Evolutionary conservation across 2,329 filamentous ascomycete species (phyloP).

Genomic region (Aspergillus felis): DNA sequence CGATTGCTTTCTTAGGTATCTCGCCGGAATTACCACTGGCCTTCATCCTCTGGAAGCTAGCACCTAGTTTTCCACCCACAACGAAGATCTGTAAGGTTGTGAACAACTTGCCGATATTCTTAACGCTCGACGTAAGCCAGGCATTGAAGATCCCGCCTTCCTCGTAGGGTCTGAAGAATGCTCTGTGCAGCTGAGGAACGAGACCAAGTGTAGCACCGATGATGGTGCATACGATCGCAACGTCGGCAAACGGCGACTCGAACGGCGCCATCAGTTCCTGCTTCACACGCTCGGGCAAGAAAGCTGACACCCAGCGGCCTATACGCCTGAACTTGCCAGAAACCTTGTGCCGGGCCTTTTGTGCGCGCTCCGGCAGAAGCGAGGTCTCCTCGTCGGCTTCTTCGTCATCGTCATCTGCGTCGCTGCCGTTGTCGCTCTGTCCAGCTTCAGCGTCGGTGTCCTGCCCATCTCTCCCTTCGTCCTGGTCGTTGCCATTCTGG

Average conservation of each 20-base stretch:
- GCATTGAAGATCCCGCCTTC: conserved; percentile 63
- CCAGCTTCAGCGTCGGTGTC: conserved; percentile 7
- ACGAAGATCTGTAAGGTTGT: conserved; percentile 63
- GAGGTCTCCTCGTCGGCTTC: conserved; percentile 47
- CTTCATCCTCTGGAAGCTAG: conserved; percentile 48
- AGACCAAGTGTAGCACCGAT: conserved; percentile 59
- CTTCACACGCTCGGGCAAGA: conserved; percentile 30
- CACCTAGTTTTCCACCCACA: conserved; percentile 62
- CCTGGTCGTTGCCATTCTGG: conserved; percentile 34
- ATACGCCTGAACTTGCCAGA: conserved; percentile 20
- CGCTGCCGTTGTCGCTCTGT: conserved; percentile 17
- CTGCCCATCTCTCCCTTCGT: conserved; percentile 20
- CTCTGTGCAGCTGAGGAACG: conserved; percentile 54
- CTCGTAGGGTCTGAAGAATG: conserved; percentile 57
- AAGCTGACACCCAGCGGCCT: conserved; percentile 26
- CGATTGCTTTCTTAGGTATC: conserved; percentile 42
- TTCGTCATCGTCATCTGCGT: conserved; percentile 22
- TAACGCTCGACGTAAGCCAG: conserved; percentile 60
- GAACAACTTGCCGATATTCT: conserved; percentile 62
- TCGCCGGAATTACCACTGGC: conserved; percentile 29
- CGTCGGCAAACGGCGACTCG: conserved; percentile 55
- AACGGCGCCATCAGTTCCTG: conserved; percentile 36
- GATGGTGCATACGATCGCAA: conserved; percentile 58
- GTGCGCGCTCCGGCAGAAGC: conserved; percentile 44
- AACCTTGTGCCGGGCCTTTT: conserved; percentile 12